Evolutionary conservation across 768 basidiomycete genomes (phyloP).

Genomic region (Cystobasidium ongulense): DNA sequence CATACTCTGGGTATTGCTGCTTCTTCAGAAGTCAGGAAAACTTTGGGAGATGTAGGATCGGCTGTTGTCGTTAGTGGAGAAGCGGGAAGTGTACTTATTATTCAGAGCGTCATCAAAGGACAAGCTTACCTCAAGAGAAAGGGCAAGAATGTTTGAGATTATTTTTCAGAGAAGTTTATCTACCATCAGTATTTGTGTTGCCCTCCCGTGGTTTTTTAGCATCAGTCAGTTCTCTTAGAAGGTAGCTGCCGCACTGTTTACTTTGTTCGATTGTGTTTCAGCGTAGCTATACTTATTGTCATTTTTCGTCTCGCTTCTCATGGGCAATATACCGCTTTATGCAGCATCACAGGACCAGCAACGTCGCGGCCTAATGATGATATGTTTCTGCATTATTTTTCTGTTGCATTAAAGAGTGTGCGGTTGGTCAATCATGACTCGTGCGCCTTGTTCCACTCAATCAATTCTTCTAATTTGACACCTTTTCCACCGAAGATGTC

Average conservation of each 20-base stretch:
- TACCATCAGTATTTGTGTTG: no score
- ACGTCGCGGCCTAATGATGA: no score
- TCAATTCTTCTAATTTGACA: conserved; percentile 49
- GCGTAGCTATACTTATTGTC: no score
- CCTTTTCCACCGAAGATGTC: conserved; percentile 51
- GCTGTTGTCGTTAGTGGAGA: conserved; percentile 22
- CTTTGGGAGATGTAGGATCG: conserved; percentile 31
- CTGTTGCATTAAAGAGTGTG: background rate
- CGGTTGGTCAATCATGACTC: background rate
- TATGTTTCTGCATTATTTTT: no score
- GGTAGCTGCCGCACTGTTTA: no score
- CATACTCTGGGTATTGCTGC: conserved; percentile 22
- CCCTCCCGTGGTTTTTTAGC: no score
- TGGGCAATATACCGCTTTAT: no score
- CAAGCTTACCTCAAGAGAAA: background rate
- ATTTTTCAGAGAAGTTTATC: background rate
- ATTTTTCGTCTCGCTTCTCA: no score
- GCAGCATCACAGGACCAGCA: no score
- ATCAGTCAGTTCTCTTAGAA: no score
- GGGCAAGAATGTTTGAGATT: conserved; percentile 19
- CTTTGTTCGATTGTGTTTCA: no score
- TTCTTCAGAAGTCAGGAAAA: conserved; percentile 29
- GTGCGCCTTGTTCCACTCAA: conserved; percentile 43
- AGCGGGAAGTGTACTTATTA: conserved; percentile 23
- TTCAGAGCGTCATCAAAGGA: conserved; percentile 30